Percentiles rank a stretch among this genome's conserved stretches.
phyloP scores from a whole-genome alignment of 2,329 filamentous ascomycete species.

The Epichloe glyceriae region DNA sequence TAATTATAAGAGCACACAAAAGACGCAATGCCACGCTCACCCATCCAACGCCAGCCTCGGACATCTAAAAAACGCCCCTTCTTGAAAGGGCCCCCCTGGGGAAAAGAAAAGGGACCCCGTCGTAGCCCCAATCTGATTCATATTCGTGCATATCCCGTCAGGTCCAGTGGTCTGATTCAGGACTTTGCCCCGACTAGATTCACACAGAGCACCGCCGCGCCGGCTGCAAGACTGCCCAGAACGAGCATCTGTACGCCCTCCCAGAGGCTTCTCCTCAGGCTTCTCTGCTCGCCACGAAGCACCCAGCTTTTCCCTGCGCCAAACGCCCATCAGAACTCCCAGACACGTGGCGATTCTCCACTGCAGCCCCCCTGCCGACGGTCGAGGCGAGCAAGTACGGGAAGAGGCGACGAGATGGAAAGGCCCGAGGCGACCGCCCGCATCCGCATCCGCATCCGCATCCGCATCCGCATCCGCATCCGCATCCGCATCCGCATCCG shows the following conservation, averaged over 20 bases:
- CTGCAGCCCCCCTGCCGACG: slow-evolving; percentile 30
- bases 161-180: not conserved
- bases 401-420: slow-evolving; percentile 42
- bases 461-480: slow-evolving; percentile 13
- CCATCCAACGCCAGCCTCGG: not conserved
- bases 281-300: slow-evolving; percentile 12
- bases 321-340: slow-evolving; percentile 39
- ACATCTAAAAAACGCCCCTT: not conserved
- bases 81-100: not conserved
- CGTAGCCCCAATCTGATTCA: not conserved
- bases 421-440: slow-evolving; percentile 37
- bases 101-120: no score
- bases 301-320: slow-evolving; percentile 41
- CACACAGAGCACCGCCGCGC: slow-evolving; percentile 18
- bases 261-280: slow-evolving; percentile 12
- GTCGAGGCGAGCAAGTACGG: slow-evolving; percentile 44
- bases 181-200: slow-evolving; percentile 11
- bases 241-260: slow-evolving; percentile 23
- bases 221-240: slow-evolving; percentile 20
- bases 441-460: slow-evolving; percentile 14
- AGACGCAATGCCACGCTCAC: not conserved
- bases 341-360: slow-evolving; percentile 43
- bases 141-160: not conserved
- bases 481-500: slow-evolving; percentile 16
- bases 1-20: not conserved